Evolutionary conservation across 306 rosid species (phyloP).

Genomic region (Dryas octopetala): DNA sequence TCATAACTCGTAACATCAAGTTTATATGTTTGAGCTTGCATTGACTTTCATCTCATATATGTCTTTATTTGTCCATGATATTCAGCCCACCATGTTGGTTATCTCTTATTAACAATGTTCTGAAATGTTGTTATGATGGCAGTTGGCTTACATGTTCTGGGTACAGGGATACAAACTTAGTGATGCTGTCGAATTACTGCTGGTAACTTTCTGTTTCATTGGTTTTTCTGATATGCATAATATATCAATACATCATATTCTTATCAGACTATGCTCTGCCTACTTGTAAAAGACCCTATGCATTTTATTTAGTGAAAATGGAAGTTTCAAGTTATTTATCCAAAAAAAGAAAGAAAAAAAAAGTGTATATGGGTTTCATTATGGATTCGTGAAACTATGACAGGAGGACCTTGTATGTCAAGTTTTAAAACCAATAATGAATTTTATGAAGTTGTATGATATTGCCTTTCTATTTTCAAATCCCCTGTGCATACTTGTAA

Average conservation of each 20-base stretch:
- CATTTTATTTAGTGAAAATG: background rate
- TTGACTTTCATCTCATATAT: background rate
- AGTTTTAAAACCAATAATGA: conserved; percentile 1
- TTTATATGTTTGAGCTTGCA: background rate
- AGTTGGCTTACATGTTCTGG: conserved; percentile 98
- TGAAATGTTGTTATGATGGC: conserved; percentile 43
- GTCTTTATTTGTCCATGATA: conserved; percentile 1
- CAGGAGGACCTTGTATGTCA: conserved; percentile 4
- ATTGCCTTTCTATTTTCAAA: background rate
- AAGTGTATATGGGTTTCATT: background rate
- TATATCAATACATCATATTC: conserved; percentile 16
- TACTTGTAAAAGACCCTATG: background rate
- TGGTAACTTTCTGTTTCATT: conserved; percentile 49
- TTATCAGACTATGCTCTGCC: conserved; percentile 13
- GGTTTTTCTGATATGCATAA: conserved; percentile 4
- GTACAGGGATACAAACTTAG: conserved; percentile 72
- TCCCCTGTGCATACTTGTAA: conserved; percentile 9
- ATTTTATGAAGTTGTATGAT: background rate
- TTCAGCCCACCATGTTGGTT: conserved; percentile 8
- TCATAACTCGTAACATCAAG: background rate
- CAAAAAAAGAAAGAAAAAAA: background rate
- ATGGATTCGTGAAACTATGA: background rate
- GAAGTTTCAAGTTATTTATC: background rate
- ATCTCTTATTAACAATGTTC: conserved; percentile 19
- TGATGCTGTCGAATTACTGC: conserved; percentile 59